Base-by-base conservation (phyloP, 345 rosid species). In the Bruguiera gymnorhiza region DNA sequence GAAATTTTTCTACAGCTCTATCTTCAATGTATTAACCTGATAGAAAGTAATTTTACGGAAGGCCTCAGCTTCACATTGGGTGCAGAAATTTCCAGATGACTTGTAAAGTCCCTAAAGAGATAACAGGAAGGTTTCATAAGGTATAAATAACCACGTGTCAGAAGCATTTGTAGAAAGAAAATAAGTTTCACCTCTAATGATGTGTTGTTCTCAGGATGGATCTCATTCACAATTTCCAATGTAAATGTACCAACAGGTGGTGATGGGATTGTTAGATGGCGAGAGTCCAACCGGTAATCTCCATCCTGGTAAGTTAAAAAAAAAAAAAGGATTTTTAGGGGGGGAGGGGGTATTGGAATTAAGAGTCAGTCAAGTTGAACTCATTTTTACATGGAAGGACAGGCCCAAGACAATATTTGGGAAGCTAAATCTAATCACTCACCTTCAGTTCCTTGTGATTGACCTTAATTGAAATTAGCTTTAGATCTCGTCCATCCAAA, bases 1-100 rank as follows among this genome's bases (percentile, higher is more conserved):
- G 66, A 66, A 21, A 43, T 3, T 13, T 43, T 15, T 3, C 18
- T 66, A 60, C 51, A 37, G 55, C 66, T 50, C 5, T 43, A 43
- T 43, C 60, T 60, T 69, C 43, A 34, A 74, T 2, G 55, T 34
- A 74, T 36, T 34, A 60, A 92, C 99, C 94, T 96, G 98, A 79
- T 88, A 96, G 79, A 80, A 96, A 59, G 98, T 96, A 65, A 96
- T 92, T 74, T 90, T 92, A 23, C 94, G 86, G 78, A 96, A 96
- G 69, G 97, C 98, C 84, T 96, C 99, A 36, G 99, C 98, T 87
- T 95, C 98, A 67, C 99, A 92, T 72, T 95, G 99, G 13, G 99
- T 92, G 82, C 99, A 92, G 81, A 90, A 96, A 77, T 85, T 90
- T 70, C 91, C 91, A 68, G 98, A 90, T 51, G 99, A 86, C 82